These are phyloP conservation scores for Schizonepeta tenuifolia DNA, from an alignment of 257 asterid species.

Conservation along the genomic window DNA sequence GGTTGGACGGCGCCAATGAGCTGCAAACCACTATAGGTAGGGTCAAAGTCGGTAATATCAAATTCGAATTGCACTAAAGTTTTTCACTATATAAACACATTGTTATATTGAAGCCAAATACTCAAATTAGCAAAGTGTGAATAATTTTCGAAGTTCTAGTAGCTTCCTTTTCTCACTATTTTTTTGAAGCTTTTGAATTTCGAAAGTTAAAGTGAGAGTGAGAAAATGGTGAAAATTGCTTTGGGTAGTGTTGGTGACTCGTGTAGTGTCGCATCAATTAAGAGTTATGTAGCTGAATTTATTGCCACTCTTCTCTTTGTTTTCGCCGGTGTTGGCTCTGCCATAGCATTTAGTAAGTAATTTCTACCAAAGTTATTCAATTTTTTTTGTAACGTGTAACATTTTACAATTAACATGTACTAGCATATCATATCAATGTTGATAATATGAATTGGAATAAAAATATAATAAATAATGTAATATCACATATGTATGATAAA, in stretches of 20 bases:
- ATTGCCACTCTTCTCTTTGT: slow-evolving; percentile 76
- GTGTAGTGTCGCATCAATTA: slow-evolving; percentile 47
- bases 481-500: no score
- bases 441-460: no score
- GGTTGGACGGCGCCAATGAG: slow-evolving; percentile 72
- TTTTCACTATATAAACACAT: slow-evolving; percentile 46
- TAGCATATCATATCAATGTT: no score
- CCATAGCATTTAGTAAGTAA: slow-evolving; percentile 64
- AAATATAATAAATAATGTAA: no score
- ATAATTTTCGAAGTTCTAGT: not conserved
- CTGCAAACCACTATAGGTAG: slow-evolving; percentile 32
- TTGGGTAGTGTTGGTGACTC: slow-evolving; percentile 77
- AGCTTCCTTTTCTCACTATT: no score
- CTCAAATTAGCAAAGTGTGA: not conserved
- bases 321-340: slow-evolving; percentile 91
- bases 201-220: not conserved
- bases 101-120: slow-evolving; percentile 6
- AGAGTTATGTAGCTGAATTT: slow-evolving; percentile 66
- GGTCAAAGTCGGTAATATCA: slow-evolving; percentile 55
- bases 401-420: no score
- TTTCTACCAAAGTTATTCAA: not conserved
- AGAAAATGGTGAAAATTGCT: slow-evolving; percentile 65
- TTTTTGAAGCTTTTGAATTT: not conserved
- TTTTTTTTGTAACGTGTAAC: not conserved
- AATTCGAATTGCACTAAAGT: slow-evolving; percentile 22